phyloP scores from a whole-genome alignment of 352 stramenopile species.

The Phytophthora pistaciae region DNA sequence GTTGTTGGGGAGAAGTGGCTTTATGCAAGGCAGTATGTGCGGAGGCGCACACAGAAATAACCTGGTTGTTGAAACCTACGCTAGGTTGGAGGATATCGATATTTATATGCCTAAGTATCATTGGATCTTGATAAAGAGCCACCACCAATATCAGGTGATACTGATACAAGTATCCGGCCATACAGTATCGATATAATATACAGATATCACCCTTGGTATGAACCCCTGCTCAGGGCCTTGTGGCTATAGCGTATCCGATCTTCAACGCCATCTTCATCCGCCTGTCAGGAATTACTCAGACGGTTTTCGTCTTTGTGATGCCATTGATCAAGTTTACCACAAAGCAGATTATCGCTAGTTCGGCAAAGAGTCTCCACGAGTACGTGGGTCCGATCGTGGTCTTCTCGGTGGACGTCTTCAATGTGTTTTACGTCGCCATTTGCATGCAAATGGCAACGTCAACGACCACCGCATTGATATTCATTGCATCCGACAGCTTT shows the following conservation, averaged over 20 bases:
- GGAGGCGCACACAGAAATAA: no score
- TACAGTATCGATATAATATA: no score
- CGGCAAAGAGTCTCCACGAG: neutral
- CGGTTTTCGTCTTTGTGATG: neutral
- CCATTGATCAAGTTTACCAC: constrained; percentile 1
- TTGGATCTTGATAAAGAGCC: no score
- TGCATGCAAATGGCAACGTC: constrained; percentile 5
- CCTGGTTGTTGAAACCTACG: no score
- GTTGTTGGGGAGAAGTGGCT: no score
- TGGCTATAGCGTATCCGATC: neutral
- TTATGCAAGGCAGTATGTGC: no score
- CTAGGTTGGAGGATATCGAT: no score
- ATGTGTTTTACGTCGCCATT: constrained; percentile 3
- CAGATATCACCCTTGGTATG: no score
- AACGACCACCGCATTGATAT: neutral
- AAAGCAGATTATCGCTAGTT: neutral
- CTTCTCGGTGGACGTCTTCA: neutral
- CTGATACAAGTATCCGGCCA: no score
- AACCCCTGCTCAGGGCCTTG: neutral
- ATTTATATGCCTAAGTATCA: no score
- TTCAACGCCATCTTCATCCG: constrained; percentile 2
- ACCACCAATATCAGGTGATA: no score
- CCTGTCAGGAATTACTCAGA: neutral
- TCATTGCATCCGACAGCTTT: constrained; percentile 1
- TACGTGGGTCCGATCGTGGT: neutral